Base-by-base conservation (phyloP, 2,329 filamentous ascomycete species). In the Cadophora sp. region DNA sequence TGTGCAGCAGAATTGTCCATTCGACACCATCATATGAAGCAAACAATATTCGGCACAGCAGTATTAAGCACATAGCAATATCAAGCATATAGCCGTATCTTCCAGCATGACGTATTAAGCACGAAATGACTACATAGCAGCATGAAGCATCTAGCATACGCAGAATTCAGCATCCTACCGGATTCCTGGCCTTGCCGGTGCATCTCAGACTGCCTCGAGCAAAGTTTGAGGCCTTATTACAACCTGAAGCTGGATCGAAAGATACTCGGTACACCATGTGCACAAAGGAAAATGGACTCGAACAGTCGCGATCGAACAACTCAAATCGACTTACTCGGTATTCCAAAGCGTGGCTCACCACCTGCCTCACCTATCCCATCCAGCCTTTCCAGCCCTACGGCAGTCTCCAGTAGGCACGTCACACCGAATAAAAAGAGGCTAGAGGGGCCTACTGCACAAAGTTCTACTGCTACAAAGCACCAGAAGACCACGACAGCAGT, bases 171-270 rank as follows among this genome's bases (percentile, higher is more conserved):
- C 22, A 55, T 55, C 26, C 16, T 55, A 14, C 51, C 12, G 19
- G 11, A 55, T 55, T 55, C 26, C 5, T 55, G 12, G 16, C 51
- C 12, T 55, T 55, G 12, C 12, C 31, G 16, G 12, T 55, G 26
- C 22, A 55, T 55, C 16, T 1, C 16, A 55, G 26, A 55, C 26
- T 55, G 26, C 12, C 12, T 55, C 16, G 26, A 16, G 51, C 26
- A 31, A 55, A 31, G 9, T 50, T 22, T 55, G 26, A 55, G 51
- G 26, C 51, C 51, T 55, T 55, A 55, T 55, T 27, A 55, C 12
- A 55, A 55, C 51, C 12, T 55, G 16, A 55, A 55, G 51, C 51
- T 55, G 26, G 12, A 55, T 55, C 26, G 26, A 55, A 55, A 55
- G 16, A 29, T 55, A 19, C 51, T 55, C 12, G 12, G 4, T 55